phyloP scores from a whole-genome alignment of 257 asterid genomes.

The Schizonepeta tenuifolia region DNA sequence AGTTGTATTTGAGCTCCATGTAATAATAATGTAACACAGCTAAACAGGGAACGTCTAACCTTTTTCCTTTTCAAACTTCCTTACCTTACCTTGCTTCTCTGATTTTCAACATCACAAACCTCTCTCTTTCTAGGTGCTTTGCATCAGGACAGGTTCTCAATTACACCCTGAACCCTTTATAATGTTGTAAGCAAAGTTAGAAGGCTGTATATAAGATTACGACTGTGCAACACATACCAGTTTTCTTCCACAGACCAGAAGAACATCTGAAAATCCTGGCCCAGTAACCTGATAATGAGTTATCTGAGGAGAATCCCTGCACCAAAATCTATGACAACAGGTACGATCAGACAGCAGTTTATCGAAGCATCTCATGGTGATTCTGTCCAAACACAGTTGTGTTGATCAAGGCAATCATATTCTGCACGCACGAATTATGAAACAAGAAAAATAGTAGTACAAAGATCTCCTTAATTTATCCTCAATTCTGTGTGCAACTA shows the following conservation, averaged over 20 bases:
- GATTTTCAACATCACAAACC: no score
- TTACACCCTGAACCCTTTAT: no score
- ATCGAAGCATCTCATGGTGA: background rate
- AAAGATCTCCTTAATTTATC: slow-evolving; percentile 25
- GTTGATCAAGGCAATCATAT: background rate
- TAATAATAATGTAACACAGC: no score
- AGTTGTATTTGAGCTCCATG: no score
- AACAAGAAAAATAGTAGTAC: slow-evolving; percentile 17
- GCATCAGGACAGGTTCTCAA: no score
- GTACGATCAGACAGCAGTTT: no score
- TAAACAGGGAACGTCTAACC: no score
- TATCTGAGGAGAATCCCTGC: background rate
- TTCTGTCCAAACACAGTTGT: background rate
- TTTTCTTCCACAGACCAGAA: no score
- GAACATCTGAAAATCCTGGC: background rate
- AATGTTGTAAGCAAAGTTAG: background rate
- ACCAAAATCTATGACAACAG: slow-evolving; percentile 12
- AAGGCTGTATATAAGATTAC: background rate
- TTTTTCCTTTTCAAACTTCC: no score
- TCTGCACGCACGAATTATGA: slow-evolving; percentile 2
- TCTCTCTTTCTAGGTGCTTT: no score
- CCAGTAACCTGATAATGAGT: slow-evolving; percentile 13
- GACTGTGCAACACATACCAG: slow-evolving; percentile 17
- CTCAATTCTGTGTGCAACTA: slow-evolving; percentile 2
- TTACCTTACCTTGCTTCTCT: no score